Evolutionary conservation across 1,284 basidiomycete species (phyloP), one percentile per base, ranked within the genome.

Genomic region (Ganoderma sinense): DNA sequence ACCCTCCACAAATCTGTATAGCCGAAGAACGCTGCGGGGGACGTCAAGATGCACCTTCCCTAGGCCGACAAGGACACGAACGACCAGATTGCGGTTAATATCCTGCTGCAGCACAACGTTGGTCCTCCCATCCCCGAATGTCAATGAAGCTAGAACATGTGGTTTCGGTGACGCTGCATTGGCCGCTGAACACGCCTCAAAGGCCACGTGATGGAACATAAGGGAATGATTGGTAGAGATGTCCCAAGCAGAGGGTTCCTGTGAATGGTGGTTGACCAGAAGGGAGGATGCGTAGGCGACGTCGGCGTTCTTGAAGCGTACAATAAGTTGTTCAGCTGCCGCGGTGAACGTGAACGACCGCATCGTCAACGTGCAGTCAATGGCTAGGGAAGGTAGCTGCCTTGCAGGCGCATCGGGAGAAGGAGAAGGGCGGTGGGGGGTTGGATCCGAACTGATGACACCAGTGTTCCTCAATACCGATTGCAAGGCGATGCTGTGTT

Each of bases 1-100:
- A 74, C 94, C 91, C 73, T 94, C 90, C 36, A 91, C 78, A 74
- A 94, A 95, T 55, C 86, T 87, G 77, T 94, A 94, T 6, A 95
- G 82, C 26, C 90, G 89, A 56, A 95, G 84, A 39, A 91, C 92
- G 74, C 94, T 96, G 14, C 94, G 89, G 4, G 94, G 94, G 26
- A 95, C 88, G 67, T 84, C 87, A 33, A 93, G 76, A 48, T 85
- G 82, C 29, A 91, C 74, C 29, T 81, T 82, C 23, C 82, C 81
- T 4, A 90, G 73, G 3, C 82, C 80, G 51, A 87, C 81, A 2
- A 86, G 80, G 18, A 86, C 74, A 20, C 87, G 86, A n/a, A 84
- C 66, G 14, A 81, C 83, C 7, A 78, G 76, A 63, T 78, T 83
- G 10, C 81, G 76, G 18, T 78, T 71, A 5, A 76, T 71, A 53